Base-by-base conservation (phyloP, 2,329 filamentous ascomycete genomes). In the Calonectria fujianensis region DNA sequence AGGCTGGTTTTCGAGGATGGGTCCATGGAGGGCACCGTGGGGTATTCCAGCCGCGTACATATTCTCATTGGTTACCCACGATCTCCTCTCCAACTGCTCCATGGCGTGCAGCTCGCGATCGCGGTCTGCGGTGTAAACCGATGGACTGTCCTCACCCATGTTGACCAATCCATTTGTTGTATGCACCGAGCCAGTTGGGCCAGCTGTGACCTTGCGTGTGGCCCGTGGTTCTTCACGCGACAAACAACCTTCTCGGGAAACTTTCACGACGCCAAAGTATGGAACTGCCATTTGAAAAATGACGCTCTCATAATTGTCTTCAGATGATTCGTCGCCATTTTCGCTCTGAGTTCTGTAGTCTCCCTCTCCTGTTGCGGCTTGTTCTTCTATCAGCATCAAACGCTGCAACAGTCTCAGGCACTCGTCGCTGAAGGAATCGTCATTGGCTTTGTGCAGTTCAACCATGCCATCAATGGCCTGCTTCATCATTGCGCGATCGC, bases 401-500 rank as follows among this genome's bases (percentile, higher is more conserved):
- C 52, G 52, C 18, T 32, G 52, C 18, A 57, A 14, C 9, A 57
- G 29, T 2, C 52, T 57, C 20, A 57, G 20, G 11, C 29, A 57
- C 31, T 57, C 52, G 29, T 35, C 31, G 52, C 52, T 64, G 9
- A 69, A 45, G 3, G 41, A 50, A n/a, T 65, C 51, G 31, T 68
- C 29, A 45, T 57, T 69, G 14, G 64, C 39, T 3, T 31, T 48
- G 18, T 18, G 20, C 10, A 73, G 18, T 27, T 27, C 32, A 13
- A 64, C 61, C 68, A 74, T 71, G 5, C n/a, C 59, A 2, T 71
- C 72, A 4, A 74, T 41, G 18, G 39, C 63, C 63, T 71, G 54
- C 4, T 74, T 69, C 59, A 74, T 27, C 51, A 68, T 68, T 18
- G 68, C 68, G 7, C 51, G 72, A 45, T 74, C 72, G 8, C 54